A percentile compares a stretch with the other conserved stretches of the same genome.
Conservation (phyloP, 78 protist genomes). For the Paratrimastix pyriformis region DNA sequence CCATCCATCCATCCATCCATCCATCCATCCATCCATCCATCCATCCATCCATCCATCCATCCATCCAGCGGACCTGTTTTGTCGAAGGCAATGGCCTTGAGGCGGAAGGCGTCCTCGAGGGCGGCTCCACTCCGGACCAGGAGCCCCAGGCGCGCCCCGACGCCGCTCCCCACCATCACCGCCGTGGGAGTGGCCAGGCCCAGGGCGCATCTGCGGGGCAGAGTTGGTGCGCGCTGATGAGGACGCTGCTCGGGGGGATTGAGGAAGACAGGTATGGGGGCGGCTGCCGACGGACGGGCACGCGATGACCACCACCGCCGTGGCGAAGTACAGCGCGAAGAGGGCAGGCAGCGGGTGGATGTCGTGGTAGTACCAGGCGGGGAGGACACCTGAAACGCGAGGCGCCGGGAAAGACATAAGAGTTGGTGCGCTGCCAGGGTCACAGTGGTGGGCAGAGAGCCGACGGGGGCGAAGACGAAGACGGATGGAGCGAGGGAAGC, state of each 20-base stretch:
- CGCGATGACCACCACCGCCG: slow-evolving; percentile 61
- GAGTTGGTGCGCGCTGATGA: too few relatives aligned
- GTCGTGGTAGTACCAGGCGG: slow-evolving; percentile 5
- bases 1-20: too few relatives aligned
- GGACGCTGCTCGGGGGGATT: too few relatives aligned
- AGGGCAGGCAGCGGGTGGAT: slow-evolving; percentile 14
- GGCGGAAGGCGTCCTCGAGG: slow-evolving; percentile 56
- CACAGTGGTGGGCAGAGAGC: too few relatives aligned
- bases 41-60: too few relatives aligned
- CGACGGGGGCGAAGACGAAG: background rate
- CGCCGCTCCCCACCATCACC: slow-evolving; percentile 83
- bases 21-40: too few relatives aligned
- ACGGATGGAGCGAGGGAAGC: background rate
- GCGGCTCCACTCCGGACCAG: slow-evolving; percentile 71
- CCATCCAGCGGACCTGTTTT: too few relatives aligned
- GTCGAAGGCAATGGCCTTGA: slow-evolving; percentile 58
- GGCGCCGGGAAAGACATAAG: background rate
- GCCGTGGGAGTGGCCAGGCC: slow-evolving; percentile 84
- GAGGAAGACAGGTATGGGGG: too few relatives aligned
- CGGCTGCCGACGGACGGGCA: slow-evolving; percentile 88
- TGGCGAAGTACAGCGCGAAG: slow-evolving; percentile 57
- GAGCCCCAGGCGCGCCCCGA: slow-evolving; percentile 59
- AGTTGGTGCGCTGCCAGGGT: background rate
- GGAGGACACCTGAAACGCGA: background rate
- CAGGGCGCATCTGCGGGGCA: slow-evolving; percentile 8